A percentile compares a stretch with the other conserved stretches of the same genome.
Conservation (phyloP, 1,284 basidiomycete genomes). For the Ustilago nuda region DNA sequence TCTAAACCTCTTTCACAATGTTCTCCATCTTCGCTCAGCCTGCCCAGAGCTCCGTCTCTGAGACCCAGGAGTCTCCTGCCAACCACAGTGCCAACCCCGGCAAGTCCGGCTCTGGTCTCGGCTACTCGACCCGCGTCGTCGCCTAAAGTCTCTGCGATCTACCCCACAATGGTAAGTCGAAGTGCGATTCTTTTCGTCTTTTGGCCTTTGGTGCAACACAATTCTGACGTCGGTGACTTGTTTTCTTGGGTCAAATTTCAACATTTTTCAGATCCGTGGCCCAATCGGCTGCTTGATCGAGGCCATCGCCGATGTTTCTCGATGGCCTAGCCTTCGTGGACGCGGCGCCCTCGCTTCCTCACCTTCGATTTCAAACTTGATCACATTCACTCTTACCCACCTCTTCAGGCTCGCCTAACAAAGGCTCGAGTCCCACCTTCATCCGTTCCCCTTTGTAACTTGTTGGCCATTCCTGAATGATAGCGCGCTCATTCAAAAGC, state of each 20-base stretch:
- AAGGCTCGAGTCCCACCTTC: slow-evolving; percentile 1
- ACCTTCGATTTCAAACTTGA: neutral
- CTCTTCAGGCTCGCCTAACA: neutral
- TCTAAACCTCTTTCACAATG: slow-evolving; percentile 21
- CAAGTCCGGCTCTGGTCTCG: slow-evolving; percentile 10
- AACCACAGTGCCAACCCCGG: slow-evolving; percentile 2
- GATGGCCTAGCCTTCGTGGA: slow-evolving; percentile 13
- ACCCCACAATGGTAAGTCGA: slow-evolving; percentile 14
- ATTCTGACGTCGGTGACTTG: neutral
- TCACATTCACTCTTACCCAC: neutral
- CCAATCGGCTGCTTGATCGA: slow-evolving; percentile 11
- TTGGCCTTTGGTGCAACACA: neutral
- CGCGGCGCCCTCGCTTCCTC: neutral
- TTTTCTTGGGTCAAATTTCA: neutral
- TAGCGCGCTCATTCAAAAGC: slow-evolving; percentile 13
- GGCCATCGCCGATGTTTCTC: slow-evolving; percentile 21
- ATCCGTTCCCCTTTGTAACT: neutral
- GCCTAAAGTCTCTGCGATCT: slow-evolving; percentile 10
- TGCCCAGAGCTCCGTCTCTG: slow-evolving; percentile 29
- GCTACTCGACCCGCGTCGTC: slow-evolving; percentile 33
- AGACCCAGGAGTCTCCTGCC: slow-evolving; percentile 21
- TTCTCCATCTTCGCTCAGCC: slow-evolving; percentile 41
- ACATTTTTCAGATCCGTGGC: neutral
- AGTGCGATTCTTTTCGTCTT: too few relatives aligned
- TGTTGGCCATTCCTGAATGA: slow-evolving; percentile 6